Evolutionary conservation across 129 eudicot species (phyloP).

Genomic region (Flaveria linearis): DNA sequence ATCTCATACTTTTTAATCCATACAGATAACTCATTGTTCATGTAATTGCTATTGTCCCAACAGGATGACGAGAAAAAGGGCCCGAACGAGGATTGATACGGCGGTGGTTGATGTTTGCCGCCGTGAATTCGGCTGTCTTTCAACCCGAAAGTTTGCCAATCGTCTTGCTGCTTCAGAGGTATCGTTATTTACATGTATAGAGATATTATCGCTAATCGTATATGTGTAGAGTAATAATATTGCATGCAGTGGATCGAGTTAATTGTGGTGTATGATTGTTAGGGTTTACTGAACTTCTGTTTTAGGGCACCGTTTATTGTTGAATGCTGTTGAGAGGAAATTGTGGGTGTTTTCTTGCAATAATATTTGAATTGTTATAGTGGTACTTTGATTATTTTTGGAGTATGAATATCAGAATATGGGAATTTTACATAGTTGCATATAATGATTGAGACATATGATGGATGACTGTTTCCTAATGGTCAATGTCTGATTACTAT

Average conservation of each 20-base stretch:
- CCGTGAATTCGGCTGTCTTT: constrained; percentile 75
- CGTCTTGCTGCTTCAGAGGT: constrained; percentile 88
- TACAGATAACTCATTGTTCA: not conserved
- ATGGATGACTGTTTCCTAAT: not conserved
- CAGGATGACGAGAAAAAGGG: constrained; percentile 48
- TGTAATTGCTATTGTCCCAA: constrained; percentile 13
- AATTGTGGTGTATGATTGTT: not conserved
- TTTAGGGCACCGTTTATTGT: constrained; percentile 12
- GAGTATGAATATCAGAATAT: not conserved
- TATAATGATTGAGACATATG: no score
- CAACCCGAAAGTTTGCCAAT: constrained; percentile 61
- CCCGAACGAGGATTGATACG: constrained; percentile 40
- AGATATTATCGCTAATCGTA: not conserved
- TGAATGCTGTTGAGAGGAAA: not conserved
- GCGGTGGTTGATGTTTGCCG: constrained; percentile 67
- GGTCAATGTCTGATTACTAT: not conserved
- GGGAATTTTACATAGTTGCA: not conserved
- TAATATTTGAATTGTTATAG: no score
- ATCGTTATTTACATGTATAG: not conserved
- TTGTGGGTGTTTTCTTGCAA: not conserved
- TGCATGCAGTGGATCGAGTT: not conserved
- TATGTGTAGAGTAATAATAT: not conserved
- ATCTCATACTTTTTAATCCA: not conserved
- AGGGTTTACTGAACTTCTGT: constrained; percentile 7
- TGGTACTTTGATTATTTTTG: not conserved